phyloP scores from a whole-genome alignment of 306 rosid genomes.

The Sechiopsis laciniata region DNA sequence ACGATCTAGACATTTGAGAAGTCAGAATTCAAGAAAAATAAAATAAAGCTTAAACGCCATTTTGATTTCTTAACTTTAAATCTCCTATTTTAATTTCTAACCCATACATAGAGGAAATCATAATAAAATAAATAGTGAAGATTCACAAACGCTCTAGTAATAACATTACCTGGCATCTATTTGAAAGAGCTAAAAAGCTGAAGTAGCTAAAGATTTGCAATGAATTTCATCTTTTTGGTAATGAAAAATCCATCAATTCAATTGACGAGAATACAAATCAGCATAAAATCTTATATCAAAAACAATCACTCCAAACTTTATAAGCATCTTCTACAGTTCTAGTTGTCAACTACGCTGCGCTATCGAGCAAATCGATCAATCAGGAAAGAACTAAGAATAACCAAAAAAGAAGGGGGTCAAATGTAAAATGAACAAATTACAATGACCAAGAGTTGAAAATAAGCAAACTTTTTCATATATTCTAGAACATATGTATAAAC shows the following conservation, averaged over 20 bases:
- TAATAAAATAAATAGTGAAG: background rate
- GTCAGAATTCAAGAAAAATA: background rate
- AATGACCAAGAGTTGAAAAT: conserved; percentile 30
- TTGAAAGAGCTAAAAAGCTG: too few relatives aligned
- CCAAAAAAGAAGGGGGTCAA: background rate
- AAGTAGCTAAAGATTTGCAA: background rate
- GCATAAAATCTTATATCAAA: background rate
- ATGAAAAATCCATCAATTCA: background rate
- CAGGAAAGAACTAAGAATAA: background rate
- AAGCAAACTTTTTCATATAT: conserved; percentile 38
- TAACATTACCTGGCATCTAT: background rate
- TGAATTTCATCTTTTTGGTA: background rate
- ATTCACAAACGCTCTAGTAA: background rate
- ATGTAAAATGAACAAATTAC: conserved; percentile 18
- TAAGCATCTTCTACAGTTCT: background rate
- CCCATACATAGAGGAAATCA: too few relatives aligned
- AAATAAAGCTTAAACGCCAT: background rate
- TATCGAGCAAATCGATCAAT: conserved; percentile 26
- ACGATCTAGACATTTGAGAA: background rate
- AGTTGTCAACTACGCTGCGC: conserved; percentile 29
- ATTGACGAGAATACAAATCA: background rate
- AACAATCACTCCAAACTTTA: background rate
- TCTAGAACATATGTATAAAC: conserved; percentile 44
- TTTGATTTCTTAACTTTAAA: too few relatives aligned
- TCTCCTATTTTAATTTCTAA: too few relatives aligned